These are phyloP conservation scores for Schoenoplectus tabernaemontani DNA, from an alignment of 202 grass and related monocot species.

Conservation along the genomic window DNA sequence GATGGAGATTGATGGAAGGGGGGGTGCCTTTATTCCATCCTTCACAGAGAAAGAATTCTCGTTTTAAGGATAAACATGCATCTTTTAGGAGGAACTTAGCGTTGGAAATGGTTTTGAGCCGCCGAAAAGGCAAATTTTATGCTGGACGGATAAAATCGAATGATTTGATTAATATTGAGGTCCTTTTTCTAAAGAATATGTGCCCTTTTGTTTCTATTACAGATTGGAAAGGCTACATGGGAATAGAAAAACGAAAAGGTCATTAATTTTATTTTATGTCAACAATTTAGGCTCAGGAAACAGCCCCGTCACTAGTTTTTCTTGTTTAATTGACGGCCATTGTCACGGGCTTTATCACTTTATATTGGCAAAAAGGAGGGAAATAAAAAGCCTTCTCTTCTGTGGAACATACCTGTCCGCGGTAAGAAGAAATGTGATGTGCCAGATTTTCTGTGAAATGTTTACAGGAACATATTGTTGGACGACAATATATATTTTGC, in stretches of 20 bases:
- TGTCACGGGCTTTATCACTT: background rate
- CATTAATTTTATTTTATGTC: too few species aligned
- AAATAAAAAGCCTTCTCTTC: background rate
- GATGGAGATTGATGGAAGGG: conserved; percentile 20
- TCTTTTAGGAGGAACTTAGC: conserved; percentile 12
- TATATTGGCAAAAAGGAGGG: too few species aligned
- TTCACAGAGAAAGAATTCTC: conserved; percentile 43
- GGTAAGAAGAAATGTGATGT: too few species aligned
- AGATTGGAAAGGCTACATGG: background rate
- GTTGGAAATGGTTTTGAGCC: conserved; percentile 17
- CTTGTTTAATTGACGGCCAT: background rate
- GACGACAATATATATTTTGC: too few species aligned
- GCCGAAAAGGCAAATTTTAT: background rate
- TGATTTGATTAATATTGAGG: background rate
- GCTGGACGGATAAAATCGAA: background rate
- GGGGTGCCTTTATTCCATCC: conserved; percentile 60
- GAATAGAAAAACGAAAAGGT: too few species aligned
- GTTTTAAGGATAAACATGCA: background rate
- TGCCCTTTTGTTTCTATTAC: background rate
- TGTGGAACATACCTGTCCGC: background rate
- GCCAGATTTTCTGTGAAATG: too few species aligned
- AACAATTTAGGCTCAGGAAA: background rate
- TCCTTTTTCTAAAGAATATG: background rate
- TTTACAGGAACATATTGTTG: too few species aligned
- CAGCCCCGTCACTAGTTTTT: background rate